Base-by-base conservation (phyloP, 805 yeast genomes). In the Ogataea minuta region DNA sequence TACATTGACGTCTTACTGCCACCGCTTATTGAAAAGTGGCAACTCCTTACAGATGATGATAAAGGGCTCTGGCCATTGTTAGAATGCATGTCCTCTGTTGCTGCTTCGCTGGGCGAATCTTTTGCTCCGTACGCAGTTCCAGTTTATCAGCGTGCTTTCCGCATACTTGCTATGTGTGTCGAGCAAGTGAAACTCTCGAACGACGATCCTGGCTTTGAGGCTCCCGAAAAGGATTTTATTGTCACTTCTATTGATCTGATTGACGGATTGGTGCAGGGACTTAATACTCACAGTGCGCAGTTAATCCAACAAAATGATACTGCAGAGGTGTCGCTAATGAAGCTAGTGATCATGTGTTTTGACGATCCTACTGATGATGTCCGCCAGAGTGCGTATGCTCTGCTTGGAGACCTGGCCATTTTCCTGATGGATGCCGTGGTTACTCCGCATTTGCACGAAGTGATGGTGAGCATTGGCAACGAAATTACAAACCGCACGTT, bases 261-360 rank as follows among this genome's bases (percentile, higher is more conserved):
- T 21, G 98, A 91, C 61, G 99, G 99, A 3, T 66, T 93, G 39
- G 81, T 89, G 15, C 98, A 91, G 64, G 98, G 97, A 1, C 70
- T 93, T 41, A 85, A 84, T 10, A 60, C 67, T 6, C 80, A 79
- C 45, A 70, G 80, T 21, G 76, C 70, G 8, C 82, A 76, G 28
- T 64, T 85, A 46, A 71, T 83, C 34, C 35, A 37, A 32, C 53
- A 49, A 19, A 47, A 44, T 35, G 60, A 56, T 20, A 44, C 56
- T 1, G 47, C 46, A 19, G 67, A 65, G 21, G 57, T 57, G 2
- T 49, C 63, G 11, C 56, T 90, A 41, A 71, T 86, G 67, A 79
- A 75, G 25, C 65, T 89, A 34, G 57, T 90, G 41, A 53, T 84
- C 21, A 70, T 76, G 31, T 83, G 95, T 56, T 72, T 88, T 48